Evolutionary conservation across 2,329 filamentous ascomycete genomes (phyloP).

Genomic region (Monilinia polystroma): DNA sequence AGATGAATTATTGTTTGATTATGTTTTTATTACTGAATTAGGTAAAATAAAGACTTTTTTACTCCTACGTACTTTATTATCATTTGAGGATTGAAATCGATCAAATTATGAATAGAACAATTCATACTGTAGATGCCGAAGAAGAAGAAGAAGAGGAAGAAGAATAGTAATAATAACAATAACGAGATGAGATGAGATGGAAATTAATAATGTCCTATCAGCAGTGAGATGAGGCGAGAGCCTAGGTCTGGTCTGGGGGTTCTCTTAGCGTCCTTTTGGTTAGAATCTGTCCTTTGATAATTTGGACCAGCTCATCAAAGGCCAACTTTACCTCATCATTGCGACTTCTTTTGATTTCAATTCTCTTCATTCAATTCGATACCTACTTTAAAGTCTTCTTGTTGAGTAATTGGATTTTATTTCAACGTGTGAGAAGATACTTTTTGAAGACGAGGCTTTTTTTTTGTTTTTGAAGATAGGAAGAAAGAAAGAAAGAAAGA

Average conservation of each 20-base stretch:
- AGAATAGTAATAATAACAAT: neutral
- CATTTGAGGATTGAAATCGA: neutral
- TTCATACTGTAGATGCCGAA: too few species aligned
- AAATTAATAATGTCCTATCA: constrained; percentile 6
- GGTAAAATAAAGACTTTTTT: neutral
- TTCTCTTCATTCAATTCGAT: neutral
- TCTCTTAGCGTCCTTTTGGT: constrained; percentile 20
- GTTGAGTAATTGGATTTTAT: neutral
- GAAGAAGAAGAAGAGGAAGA: too few species aligned
- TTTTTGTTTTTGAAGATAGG: too few species aligned
- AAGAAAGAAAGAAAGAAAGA: too few species aligned
- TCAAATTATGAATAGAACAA: neutral
- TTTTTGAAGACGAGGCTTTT: too few species aligned
- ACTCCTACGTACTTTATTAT: neutral
- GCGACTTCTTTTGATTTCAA: neutral
- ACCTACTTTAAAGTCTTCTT: neutral
- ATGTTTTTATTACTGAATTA: neutral
- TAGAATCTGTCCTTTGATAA: constrained; percentile 25
- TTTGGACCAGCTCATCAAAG: constrained; percentile 22
- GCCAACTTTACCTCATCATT: constrained; percentile 6
- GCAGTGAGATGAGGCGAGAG: constrained; percentile 8
- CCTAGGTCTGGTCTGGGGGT: constrained; percentile 15
- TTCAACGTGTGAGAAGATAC: neutral
- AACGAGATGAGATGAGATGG: neutral
- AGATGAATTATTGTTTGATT: neutral